Conservation (phyloP, 1,284 basidiomycete genomes). For the Exobasidium rhododendri region DNA sequence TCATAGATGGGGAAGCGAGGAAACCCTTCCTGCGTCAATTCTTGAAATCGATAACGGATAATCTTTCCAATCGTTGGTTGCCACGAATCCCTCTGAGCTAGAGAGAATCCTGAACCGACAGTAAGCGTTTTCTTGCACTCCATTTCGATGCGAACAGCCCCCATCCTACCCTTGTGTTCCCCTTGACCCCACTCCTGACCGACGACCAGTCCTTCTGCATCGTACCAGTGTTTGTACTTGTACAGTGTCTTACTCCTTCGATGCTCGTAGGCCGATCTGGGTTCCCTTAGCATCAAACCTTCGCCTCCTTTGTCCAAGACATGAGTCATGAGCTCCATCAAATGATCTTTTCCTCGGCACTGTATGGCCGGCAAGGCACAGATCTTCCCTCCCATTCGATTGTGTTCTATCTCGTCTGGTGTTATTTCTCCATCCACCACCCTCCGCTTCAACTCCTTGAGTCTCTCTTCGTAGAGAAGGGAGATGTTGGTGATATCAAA, state of each 20-base stretch:
- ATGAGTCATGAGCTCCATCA: conserved; percentile 61
- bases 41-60: conserved; percentile 67
- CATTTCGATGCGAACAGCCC: conserved; percentile 66
- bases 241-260: conserved; percentile 2
- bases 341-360: conserved; percentile 60
- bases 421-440: conserved; percentile 57
- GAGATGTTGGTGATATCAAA: conserved; percentile 62
- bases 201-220: conserved; percentile 17
- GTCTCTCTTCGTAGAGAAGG: conserved; percentile 61
- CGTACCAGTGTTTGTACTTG: conserved; percentile 17
- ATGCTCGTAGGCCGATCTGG: conserved; percentile 61
- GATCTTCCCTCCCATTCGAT: conserved; percentile 55
- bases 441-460: conserved; percentile 58
- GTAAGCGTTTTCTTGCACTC: conserved; percentile 60
- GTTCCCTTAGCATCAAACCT: conserved; percentile 66
- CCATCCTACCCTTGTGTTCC: conserved; percentile 50
- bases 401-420: conserved; percentile 9
- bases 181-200: conserved; percentile 15
- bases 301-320: conserved; percentile 63
- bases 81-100: conserved; percentile 29
- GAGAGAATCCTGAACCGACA: conserved; percentile 47
- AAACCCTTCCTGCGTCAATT: conserved; percentile 61
- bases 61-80: conserved; percentile 62
- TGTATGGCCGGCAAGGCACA: conserved; percentile 61
- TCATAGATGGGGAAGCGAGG: conserved; percentile 64